Evolutionary conservation across 352 stramenopile species (phyloP).

Genomic region (Globisporangium spiculum): DNA sequence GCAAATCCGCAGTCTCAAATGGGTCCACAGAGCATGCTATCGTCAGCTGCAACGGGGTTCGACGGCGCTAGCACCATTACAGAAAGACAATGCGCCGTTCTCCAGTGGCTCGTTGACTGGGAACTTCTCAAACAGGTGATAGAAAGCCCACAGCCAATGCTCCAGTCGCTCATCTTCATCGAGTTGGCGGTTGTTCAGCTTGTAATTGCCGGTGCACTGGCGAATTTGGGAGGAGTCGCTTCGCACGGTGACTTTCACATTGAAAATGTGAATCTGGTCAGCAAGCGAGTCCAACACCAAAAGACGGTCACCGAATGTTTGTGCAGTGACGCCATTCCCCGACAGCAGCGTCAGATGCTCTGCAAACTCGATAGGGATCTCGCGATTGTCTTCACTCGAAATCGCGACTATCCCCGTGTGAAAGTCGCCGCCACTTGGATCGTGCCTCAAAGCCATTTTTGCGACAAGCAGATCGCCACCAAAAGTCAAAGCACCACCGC

Average conservation of each 20-base stretch:
- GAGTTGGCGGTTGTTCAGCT: conserved; percentile 8
- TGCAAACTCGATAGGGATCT: conserved; percentile 23
- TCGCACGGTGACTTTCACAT: conserved; percentile 33
- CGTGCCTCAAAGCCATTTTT: conserved; percentile 5
- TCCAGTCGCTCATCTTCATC: neutral
- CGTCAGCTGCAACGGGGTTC: conserved; percentile 21
- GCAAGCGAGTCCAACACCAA: conserved; percentile 12
- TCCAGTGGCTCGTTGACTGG: conserved; percentile 23
- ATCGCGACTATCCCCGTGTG: conserved; percentile 18
- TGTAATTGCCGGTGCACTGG: conserved; percentile 2
- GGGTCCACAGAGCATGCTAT: conserved; percentile 13
- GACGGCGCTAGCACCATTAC: no score
- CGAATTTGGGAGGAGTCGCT: conserved; percentile 57
- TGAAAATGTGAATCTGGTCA: conserved; percentile 16
- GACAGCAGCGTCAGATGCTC: neutral
- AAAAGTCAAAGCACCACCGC: conserved; percentile 18
- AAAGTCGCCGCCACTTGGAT: conserved; percentile 1
- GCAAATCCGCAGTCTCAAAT: no score
- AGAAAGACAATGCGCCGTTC: neutral
- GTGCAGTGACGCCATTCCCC: no score
- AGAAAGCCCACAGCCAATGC: conserved; percentile 32
- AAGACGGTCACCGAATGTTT: no score
- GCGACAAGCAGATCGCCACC: conserved; percentile 31
- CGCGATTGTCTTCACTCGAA: conserved; percentile 32
- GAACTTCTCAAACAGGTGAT: conserved; percentile 60